Evolutionary conservation across 805 yeast species (phyloP), one percentile per base, ranked within the genome.

Genomic region (Cephaloascus fragrans): DNA sequence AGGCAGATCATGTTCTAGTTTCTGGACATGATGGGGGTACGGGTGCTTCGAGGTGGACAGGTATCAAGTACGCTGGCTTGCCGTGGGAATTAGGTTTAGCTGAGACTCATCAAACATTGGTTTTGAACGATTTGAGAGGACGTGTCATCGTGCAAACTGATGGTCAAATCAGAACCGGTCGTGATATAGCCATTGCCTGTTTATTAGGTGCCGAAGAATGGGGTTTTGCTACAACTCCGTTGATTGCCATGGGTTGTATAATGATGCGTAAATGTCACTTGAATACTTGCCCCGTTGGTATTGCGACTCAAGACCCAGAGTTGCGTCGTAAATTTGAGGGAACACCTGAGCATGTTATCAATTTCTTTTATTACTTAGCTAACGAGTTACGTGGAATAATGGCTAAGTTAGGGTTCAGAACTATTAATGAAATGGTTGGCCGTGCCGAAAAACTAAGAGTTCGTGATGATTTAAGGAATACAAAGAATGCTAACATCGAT

Each of bases 11-110:
- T 57, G 83, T 90, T 53, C 73, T 90, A 57, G 85, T 90, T 47
- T 85, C 96, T 44, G 97, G 97, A 54, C 97, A 94, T 56, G 97
- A 90, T 63, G 98, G 98, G 76, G 98, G 98, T 70, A 90, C 98
- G 42, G 98, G 98, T 80, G 98, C 98, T 43, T 90, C 96, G 43
- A 78, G 94, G 61, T 86, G 94, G 87, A 89, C 97, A 17, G 93
- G 96, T 59, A 88, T 90, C 59, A 89, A 89, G 61, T 81, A 89
- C 58, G 96, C 98, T 42, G 97, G 98, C 64, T 73, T 90, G 48
- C 97, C 98, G 37, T 90, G 98, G 98, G 98, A 90, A 64, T 75
- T 90, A 51, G 98, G 98, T 57, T 74, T 90, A 46, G 97, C 97
- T 42, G 98, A 90, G 69, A 83, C 97, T 17, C 98, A 90, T 58